phyloP scores from a whole-genome alignment of 1,284 basidiomycete genomes.

The Ganoderma meredithae region DNA sequence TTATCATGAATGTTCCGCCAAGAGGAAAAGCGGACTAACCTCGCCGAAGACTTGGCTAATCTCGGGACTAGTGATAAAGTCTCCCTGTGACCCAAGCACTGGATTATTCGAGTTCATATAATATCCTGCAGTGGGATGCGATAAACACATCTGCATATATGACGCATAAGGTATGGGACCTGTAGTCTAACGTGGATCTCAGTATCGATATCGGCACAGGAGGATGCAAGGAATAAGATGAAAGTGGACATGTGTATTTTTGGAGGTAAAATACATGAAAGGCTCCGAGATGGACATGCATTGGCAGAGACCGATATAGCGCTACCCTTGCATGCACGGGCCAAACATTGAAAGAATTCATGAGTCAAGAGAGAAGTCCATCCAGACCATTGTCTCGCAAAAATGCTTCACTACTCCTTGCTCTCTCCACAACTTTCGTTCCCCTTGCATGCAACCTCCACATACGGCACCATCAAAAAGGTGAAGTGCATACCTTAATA shows the following conservation, averaged over 20 bases:
- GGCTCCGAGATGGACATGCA: background rate
- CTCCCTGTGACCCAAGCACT: slow-evolving; percentile 88
- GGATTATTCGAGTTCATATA: slow-evolving; percentile 79
- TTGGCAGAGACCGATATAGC: background rate
- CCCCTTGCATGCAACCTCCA: background rate
- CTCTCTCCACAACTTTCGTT: background rate
- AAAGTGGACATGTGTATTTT: background rate
- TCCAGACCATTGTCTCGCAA: background rate
- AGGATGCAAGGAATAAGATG: background rate
- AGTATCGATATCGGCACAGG: background rate
- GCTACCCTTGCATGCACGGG: background rate
- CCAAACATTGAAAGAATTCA: background rate
- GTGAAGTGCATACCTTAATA: slow-evolving; percentile 59
- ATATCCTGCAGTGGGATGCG: slow-evolving; percentile 89
- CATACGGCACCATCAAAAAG: background rate
- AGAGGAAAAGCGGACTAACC: slow-evolving; percentile 53
- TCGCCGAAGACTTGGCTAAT: slow-evolving; percentile 98
- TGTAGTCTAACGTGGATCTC: slow-evolving; percentile 62
- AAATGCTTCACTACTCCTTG: background rate
- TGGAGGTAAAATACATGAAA: background rate
- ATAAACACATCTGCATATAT: slow-evolving; percentile 90
- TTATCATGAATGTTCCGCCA: slow-evolving; percentile 41
- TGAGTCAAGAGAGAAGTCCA: background rate
- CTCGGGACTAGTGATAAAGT: slow-evolving; percentile 97
- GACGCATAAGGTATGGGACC: slow-evolving; percentile 87